Conservation (phyloP, 495 filamentous ascomycete species). For the Trichoderma virens region DNA sequence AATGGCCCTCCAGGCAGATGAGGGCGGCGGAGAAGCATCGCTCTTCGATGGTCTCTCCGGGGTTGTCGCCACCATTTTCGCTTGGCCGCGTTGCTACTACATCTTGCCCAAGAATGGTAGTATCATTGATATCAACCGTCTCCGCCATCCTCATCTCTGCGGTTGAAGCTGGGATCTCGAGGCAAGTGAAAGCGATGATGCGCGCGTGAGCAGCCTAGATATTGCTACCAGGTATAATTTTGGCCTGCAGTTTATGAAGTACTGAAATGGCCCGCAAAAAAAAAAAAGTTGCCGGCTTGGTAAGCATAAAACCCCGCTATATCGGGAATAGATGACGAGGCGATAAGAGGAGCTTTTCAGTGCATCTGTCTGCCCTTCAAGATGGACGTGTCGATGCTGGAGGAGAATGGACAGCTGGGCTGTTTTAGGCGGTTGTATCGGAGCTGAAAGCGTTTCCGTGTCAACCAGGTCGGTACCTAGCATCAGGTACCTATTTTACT, state of each 20-base stretch:
- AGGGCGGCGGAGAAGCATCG: slow-evolving; percentile 44
- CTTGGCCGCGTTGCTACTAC: not conserved
- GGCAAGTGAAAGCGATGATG: not conserved
- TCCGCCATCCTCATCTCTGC: slow-evolving; percentile 5
- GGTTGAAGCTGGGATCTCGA: not conserved
- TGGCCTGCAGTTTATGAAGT: not conserved
- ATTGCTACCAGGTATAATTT: not conserved
- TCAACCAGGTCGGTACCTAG: too few relatives aligned
- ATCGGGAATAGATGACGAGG: not conserved
- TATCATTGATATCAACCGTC: not conserved
- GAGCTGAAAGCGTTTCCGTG: too few relatives aligned
- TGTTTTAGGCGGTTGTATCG: too few relatives aligned
- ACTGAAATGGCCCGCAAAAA: not conserved
- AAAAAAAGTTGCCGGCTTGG: slow-evolving; percentile 9
- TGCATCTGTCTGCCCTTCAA: too few relatives aligned
- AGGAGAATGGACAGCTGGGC: too few relatives aligned
- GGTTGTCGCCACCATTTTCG: slow-evolving; percentile 15
- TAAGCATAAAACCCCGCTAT: not conserved
- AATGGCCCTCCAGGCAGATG: slow-evolving; percentile 48
- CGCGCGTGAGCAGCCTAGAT: not conserved
- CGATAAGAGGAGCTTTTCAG: not conserved
- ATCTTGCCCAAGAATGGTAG: not conserved
- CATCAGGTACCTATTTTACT: too few relatives aligned
- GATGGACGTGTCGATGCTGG: too few relatives aligned
- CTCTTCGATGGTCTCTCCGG: slow-evolving; percentile 49